Evolutionary conservation across 345 rosid species (phyloP), one percentile per base, ranked within the genome.

Genomic region (Arabis alpina): DNA sequence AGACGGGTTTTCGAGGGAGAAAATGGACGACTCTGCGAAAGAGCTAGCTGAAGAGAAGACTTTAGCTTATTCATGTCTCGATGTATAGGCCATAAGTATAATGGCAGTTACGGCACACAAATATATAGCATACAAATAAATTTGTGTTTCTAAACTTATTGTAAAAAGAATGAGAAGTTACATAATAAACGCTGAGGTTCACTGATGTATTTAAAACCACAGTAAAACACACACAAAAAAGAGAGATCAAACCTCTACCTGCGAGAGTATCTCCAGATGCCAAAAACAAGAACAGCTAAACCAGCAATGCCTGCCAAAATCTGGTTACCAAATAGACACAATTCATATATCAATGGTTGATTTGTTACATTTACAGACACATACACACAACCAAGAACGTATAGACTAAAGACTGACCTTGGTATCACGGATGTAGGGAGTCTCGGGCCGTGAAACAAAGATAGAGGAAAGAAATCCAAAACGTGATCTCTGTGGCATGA

Each of bases 31-130:
- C 10, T 85, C 97, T 1, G 91, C 87, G 0, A 77, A 77, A 32
- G 97, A 93, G 80, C 88, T 90, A 14, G 53, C 75, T 32, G 95
- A 93, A 78, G 97, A 93, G 87, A 88, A 88, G 80, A 25, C 82
- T 8, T 63, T 82, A 73, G 95, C 90, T 15, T 72, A 81, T 64
- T 87, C 91, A 3, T 80, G 86, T 66, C 85, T 90, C 61, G 54
- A 73, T 71, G 50, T 44, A 37, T 70, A 57, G 14, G 52, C 61
- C 55, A 66, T 0, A 1, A n/a, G 36, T 34, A 49, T 13, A 49
- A 60, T 58, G 47, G n/a, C 3, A 54, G 15, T 41, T 53, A 65
- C 47, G 37, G 43, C 10, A 42, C 41, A 48, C 8, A 30, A 28
- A 54, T 30, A 58, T 74, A 73, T 74, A 59, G 55, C 43, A 66